A percentile compares a stretch with the other conserved stretches of the same genome.
phyloP scores from a whole-genome alignment of 768 basidiomycete genomes.

The Amanita muscaria region DNA sequence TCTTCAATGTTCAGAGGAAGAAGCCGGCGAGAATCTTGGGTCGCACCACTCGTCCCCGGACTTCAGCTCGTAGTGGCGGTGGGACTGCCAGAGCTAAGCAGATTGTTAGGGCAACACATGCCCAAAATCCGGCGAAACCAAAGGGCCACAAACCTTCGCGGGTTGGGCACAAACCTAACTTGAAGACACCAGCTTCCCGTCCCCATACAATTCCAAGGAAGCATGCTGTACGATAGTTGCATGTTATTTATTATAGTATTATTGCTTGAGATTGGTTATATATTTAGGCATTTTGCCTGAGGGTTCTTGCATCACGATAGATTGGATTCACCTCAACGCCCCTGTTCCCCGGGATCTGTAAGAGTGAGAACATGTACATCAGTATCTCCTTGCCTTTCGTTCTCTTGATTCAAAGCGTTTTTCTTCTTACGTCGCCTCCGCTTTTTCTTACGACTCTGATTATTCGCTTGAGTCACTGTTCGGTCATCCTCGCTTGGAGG shows the following conservation, averaged over 20 bases:
- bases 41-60: constrained; percentile 1
- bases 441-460: constrained; percentile 36
- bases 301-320: too few species aligned
- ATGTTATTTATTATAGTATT: not conserved
- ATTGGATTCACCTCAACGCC: too few species aligned
- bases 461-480: constrained; percentile 20
- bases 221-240: not conserved
- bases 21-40: constrained; percentile 7
- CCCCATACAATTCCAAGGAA: not conserved
- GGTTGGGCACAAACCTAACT: not conserved
- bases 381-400: not conserved
- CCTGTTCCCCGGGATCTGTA: too few species aligned
- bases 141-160: not conserved
- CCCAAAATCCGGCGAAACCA: not conserved
- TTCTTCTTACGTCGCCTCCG: constrained; percentile 46
- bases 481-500: constrained; percentile 28
- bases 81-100: not conserved
- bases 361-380: not conserved
- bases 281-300: too few species aligned
- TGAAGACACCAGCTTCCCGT: not conserved
- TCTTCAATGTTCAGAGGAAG: constrained; percentile 16
- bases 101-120: not conserved
- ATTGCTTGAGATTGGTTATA: not conserved
- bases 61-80: constrained; percentile 1
- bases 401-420: constrained; percentile 17